Percentiles rank a stretch among this genome's conserved stretches.
phyloP scores from a whole-genome alignment of 2,329 filamentous ascomycete genomes.

The Fusarium vanettenii region DNA sequence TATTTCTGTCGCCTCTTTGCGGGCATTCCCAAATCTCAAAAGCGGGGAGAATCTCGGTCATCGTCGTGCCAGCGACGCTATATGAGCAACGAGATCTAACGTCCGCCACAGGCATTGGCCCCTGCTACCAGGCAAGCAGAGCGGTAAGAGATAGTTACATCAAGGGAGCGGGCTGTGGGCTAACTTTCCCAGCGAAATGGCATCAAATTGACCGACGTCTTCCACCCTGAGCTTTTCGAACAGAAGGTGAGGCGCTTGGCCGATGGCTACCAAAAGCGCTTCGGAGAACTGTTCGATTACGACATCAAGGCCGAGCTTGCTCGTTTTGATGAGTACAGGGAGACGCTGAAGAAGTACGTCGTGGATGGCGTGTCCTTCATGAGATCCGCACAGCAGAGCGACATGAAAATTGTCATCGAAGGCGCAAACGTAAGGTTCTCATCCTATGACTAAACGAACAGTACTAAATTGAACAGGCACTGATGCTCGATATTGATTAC shows the following conservation, averaged over 20 bases:
- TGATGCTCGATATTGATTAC: neutral
- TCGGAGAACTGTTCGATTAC: slow-evolving; percentile 63
- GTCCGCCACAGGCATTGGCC: slow-evolving; percentile 52
- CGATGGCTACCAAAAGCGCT: slow-evolving; percentile 69
- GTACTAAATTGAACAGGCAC: neutral
- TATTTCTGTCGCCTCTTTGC: slow-evolving; percentile 24
- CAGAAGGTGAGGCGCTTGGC: slow-evolving; percentile 71
- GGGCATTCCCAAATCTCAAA: slow-evolving; percentile 33
- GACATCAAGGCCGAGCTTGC: neutral
- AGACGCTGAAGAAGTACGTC: neutral
- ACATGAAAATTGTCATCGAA: neutral
- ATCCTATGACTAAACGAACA: neutral
- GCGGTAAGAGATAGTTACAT: slow-evolving; percentile 38
- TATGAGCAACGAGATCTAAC: slow-evolving; percentile 39
- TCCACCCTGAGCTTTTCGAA: slow-evolving; percentile 75
- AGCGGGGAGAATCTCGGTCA: slow-evolving; percentile 17
- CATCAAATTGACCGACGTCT: slow-evolving; percentile 74
- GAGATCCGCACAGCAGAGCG: neutral
- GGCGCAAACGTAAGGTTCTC: neutral
- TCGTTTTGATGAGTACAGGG: neutral
- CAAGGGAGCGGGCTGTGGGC: slow-evolving; percentile 33
- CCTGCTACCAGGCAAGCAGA: slow-evolving; percentile 47
- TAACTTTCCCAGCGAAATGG: slow-evolving; percentile 65
- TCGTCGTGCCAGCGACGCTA: slow-evolving; percentile 25
- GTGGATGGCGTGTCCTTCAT: neutral